Base-by-base conservation (phyloP, 1,284 basidiomycete species). In the Melampsora larici-populina region DNA sequence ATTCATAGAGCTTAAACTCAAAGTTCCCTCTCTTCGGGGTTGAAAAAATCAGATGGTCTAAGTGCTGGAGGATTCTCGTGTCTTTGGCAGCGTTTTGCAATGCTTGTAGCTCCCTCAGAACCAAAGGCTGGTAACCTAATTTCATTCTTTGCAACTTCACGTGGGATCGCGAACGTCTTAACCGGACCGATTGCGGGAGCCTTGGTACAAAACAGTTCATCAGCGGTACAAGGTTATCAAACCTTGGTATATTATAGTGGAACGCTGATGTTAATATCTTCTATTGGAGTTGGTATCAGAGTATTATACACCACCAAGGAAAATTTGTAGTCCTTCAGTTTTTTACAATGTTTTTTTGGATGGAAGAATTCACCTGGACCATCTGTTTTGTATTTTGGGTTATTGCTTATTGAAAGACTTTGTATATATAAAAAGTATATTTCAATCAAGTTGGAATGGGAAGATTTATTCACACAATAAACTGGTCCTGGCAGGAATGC, bases 31-130 rank as follows among this genome's bases (percentile, higher is more conserved):
- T 29, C 43, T 51, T 15, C 13, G 51, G 26, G 51, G 51, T n/a
- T 49, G 8, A 13, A 62, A 36, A n/a, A n/a, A 40, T n/a, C n/a
- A 73, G 71, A 73, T 66, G 71, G 71, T 51, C 60, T 73, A 21
- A 73, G 71, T 66, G 71, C 71, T n/a, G 71, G 71, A 31, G 71
- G 71, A 29, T 73, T 73, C 55, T 73, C 71, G 33, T 65, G 71
- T 36, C 63, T 73, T 21, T 73, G 71, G 71, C 71, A 65, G 18
- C 60, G 71, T 17, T 73, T 73, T 40, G 71, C 71, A 15, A 73
- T 73, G 71, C 24, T 65, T 46, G 40, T 73, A 24, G 71, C 71
- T 11, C 71, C 71, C 2, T 73, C 71, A 18, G 71, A 73, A 31
- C 71, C 71, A 18, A 73, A 73, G 40, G 40, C 71, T 46, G 63